Evolutionary conservation across 2,329 filamentous ascomycete species (phyloP).

Genomic region (Verticillium nubilum): DNA sequence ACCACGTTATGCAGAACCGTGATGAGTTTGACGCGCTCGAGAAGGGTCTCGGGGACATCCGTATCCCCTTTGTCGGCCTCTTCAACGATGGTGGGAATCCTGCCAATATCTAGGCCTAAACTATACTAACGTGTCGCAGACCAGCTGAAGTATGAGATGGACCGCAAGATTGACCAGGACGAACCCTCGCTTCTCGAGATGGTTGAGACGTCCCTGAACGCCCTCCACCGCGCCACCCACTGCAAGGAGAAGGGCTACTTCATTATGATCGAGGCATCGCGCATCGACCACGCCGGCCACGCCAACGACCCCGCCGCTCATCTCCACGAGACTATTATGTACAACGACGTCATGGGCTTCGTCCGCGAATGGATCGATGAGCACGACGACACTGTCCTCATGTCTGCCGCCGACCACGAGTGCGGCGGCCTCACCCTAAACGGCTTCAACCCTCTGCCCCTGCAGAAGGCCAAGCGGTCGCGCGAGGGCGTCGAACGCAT

Average conservation of each 20-base stretch:
- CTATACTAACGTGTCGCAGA: background rate
- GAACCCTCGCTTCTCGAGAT: slow-evolving; percentile 34
- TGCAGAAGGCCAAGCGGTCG: slow-evolving; percentile 22
- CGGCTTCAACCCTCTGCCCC: slow-evolving; percentile 26
- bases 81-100: slow-evolving; percentile 25
- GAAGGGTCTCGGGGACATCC: slow-evolving; percentile 17
- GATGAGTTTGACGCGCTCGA: slow-evolving; percentile 24
- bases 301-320: slow-evolving; percentile 50
- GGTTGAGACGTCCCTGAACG: slow-evolving; percentile 29
- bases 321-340: slow-evolving; percentile 35
- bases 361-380: slow-evolving; percentile 32
- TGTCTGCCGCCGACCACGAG: slow-evolving; percentile 34
- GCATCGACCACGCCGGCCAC: slow-evolving; percentile 34
- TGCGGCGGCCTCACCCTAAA: slow-evolving; percentile 31
- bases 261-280: slow-evolving; percentile 31
- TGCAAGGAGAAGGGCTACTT: slow-evolving; percentile 29
- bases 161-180: slow-evolving; percentile 22
- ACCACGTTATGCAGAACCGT: slow-evolving; percentile 28
- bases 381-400: slow-evolving; percentile 29
- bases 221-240: slow-evolving; percentile 25
- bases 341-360: slow-evolving; percentile 29
- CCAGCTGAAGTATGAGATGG: slow-evolving; percentile 27
- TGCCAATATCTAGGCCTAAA: background rate
- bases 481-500: slow-evolving; percentile 21
- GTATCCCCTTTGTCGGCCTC: slow-evolving; percentile 30